Evolutionary conservation across 1,284 basidiomycete species (phyloP).

Genomic region (Puccinia brachypodii): DNA sequence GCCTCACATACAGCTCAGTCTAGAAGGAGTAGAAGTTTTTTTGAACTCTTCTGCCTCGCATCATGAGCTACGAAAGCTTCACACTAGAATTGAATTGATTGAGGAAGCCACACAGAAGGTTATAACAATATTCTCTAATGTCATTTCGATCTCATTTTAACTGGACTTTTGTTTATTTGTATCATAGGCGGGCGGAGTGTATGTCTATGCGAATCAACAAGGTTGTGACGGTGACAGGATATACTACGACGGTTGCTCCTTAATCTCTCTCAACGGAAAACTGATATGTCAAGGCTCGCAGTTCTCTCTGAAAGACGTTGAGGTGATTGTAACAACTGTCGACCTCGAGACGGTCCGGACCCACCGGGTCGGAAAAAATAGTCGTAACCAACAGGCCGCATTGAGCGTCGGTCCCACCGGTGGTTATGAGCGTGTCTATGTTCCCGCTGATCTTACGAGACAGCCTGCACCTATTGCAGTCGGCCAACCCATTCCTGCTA

Average conservation of each 20-base stretch:
- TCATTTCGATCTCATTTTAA: neutral
- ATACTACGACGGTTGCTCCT: conserved; percentile 47
- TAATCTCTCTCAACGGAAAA: conserved; percentile 44
- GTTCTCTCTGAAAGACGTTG: conserved; percentile 46
- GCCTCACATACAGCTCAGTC: conserved; percentile 44
- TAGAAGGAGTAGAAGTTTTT: conserved; percentile 45
- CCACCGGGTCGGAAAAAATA: conserved; percentile 40
- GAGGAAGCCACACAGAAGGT: conserved; percentile 40
- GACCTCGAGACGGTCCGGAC: conserved; percentile 32
- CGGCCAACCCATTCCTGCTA: conserved; percentile 3
- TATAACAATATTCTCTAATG: neutral
- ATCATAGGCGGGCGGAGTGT: conserved; percentile 39
- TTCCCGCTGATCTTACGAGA: conserved; percentile 24
- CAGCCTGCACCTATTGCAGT: neutral
- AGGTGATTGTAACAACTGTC: conserved; percentile 34
- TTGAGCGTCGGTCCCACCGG: neutral
- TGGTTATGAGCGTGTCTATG: conserved; percentile 27
- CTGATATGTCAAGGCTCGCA: conserved; percentile 46
- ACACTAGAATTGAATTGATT: conserved; percentile 44
- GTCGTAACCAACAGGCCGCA: conserved; percentile 37
- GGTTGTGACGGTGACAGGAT: conserved; percentile 46
- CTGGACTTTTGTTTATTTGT: neutral
- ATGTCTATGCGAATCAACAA: conserved; percentile 47
- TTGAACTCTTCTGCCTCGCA: conserved; percentile 46
- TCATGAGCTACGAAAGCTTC: conserved; percentile 45